These are phyloP conservation scores for Pseudopediastrum boryanum DNA, from an alignment of 139 green algal species.

Conservation along the genomic window DNA sequence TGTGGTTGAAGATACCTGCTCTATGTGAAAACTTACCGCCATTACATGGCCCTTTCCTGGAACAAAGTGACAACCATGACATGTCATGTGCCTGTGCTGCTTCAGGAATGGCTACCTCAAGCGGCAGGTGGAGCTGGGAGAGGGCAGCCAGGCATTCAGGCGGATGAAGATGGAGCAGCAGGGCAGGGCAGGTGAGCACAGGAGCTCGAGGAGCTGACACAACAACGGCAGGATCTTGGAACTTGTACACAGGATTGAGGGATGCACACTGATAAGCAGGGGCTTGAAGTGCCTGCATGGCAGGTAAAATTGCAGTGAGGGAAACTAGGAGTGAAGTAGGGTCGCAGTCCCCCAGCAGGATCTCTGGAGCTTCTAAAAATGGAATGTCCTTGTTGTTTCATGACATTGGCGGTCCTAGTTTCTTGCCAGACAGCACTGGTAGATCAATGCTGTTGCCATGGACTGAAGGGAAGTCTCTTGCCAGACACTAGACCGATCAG, in stretches of 20 bases:
- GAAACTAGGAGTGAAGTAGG: no score
- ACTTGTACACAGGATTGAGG: no score
- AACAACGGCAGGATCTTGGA: no score
- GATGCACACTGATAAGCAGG: no score
- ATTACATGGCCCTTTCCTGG: neutral
- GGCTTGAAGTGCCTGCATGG: no score
- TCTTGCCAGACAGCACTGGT: neutral
- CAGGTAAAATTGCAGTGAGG: neutral
- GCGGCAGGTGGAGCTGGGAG: slow-evolving; percentile 15
- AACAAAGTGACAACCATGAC: neutral
- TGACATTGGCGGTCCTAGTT: neutral
- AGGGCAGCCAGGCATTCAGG: slow-evolving; percentile 3
- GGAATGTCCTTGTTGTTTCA: neutral
- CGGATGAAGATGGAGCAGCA: slow-evolving; percentile 37
- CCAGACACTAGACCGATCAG: no score
- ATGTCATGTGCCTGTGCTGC: neutral
- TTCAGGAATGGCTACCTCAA: slow-evolving; percentile 38
- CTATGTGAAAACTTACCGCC: neutral
- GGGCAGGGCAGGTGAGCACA: slow-evolving; percentile 27
- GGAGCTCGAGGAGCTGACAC: no score
- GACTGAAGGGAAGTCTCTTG: no score
- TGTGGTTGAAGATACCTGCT: no score
- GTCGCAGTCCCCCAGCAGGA: no score
- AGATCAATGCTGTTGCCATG: neutral
- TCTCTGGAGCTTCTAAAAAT: no score